Conservation (phyloP, 225 moss, liverwort and hornwort genomes). For the Pseudoscleropodium purum region DNA sequence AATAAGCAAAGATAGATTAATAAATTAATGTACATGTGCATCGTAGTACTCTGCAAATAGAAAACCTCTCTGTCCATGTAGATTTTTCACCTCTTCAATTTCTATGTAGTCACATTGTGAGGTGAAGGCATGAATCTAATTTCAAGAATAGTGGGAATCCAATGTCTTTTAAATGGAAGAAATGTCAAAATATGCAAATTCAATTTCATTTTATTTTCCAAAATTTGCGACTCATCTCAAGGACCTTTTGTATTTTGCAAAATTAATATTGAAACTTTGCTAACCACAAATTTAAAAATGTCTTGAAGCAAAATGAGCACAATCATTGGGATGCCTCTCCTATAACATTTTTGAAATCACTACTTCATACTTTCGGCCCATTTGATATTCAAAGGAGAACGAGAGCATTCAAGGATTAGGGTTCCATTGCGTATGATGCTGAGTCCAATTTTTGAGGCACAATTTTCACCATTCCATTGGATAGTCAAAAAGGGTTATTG, state of each 20-base stretch:
- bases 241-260: not conserved
- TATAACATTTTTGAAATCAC: not conserved
- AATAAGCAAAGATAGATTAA: not conserved
- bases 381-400: not conserved
- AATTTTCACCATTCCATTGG: not conserved
- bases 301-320: no score
- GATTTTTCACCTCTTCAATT: not conserved
- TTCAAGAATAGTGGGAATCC: not conserved
- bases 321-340: no score
- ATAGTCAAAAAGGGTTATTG: not conserved
- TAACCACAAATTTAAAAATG: no score
- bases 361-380: not conserved
- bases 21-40: not conserved
- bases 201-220: no score
- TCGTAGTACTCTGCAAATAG: accelerated
- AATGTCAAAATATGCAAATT: no score
- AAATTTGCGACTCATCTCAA: accelerated
- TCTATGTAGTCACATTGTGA: accelerated
- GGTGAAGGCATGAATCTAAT: not conserved
- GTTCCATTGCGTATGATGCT: not conserved
- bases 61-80: not conserved
- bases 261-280: no score
- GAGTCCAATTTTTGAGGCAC: not conserved
- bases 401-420: not conserved
- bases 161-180: not conserved